These are phyloP conservation scores for Ceratobasidium sp. DNA, from an alignment of 1,284 basidiomycete genomes.

Conservation along the genomic window DNA sequence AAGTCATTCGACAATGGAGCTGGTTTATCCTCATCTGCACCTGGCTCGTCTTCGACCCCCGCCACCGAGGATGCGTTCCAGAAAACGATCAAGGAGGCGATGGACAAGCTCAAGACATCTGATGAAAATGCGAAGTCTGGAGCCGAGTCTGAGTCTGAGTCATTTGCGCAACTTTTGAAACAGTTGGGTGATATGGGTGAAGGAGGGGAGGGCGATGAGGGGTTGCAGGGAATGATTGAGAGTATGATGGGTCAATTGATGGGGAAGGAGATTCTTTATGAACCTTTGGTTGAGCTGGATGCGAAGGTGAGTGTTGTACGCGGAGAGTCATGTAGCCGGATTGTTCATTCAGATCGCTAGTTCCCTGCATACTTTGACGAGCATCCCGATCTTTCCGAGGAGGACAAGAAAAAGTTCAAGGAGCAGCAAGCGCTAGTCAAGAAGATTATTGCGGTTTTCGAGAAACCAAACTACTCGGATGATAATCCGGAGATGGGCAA, in stretches of 20 bases:
- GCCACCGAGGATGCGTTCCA: conserved; percentile 68
- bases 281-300: conserved; percentile 90
- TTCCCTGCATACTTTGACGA: conserved; percentile 85
- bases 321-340: no score
- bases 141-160: conserved; percentile 55
- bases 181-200: conserved; percentile 61
- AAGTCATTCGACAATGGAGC: conserved; percentile 27
- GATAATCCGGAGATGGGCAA: conserved; percentile 68
- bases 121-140: conserved; percentile 69
- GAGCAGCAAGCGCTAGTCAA: conserved; percentile 76
- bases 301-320: conserved; percentile 73
- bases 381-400: conserved; percentile 66
- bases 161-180: conserved; percentile 67
- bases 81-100: conserved; percentile 80
- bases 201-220: conserved; percentile 68
- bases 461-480: conserved; percentile 76
- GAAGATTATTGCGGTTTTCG: conserved; percentile 82
- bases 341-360: conserved; percentile 60
- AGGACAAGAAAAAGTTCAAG: conserved; percentile 79
- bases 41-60: conserved; percentile 49
- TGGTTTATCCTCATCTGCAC: conserved; percentile 49
- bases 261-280: conserved; percentile 93
- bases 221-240: conserved; percentile 84
- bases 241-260: conserved; percentile 95
- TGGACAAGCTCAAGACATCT: conserved; percentile 84